phyloP scores from a whole-genome alignment of 1,284 basidiomycete genomes.

The Caloboletus inedulis region DNA sequence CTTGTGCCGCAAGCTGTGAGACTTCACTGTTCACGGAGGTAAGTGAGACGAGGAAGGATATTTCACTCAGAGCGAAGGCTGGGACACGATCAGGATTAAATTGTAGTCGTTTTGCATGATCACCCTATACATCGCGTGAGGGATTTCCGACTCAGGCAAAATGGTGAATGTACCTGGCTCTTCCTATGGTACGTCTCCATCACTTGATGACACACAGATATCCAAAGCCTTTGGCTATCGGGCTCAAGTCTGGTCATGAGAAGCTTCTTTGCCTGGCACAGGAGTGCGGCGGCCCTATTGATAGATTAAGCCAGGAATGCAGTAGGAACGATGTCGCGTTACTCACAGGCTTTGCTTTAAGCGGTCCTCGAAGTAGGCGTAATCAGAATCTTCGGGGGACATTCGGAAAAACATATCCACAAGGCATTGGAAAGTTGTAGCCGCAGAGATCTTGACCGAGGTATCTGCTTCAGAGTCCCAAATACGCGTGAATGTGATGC shows the following conservation, averaged over 20 bases:
- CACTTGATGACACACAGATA: conserved; percentile 57
- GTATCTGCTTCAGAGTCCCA: conserved; percentile 63
- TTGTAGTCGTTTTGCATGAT: conserved; percentile 49
- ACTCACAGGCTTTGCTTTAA: conserved; percentile 34
- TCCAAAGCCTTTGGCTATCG: conserved; percentile 64
- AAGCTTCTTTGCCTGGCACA: conserved; percentile 56
- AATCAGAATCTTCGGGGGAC: conserved; percentile 38
- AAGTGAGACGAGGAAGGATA: conserved; percentile 66
- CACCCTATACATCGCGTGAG: conserved; percentile 33
- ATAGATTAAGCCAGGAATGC: conserved; percentile 7
- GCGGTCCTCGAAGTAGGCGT: conserved; percentile 35
- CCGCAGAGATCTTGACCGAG: conserved; percentile 58
- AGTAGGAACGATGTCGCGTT: background rate
- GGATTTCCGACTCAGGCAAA: background rate
- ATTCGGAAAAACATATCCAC: conserved; percentile 46
- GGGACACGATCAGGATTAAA: conserved; percentile 49
- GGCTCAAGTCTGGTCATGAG: conserved; percentile 55
- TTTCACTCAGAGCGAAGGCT: conserved; percentile 64
- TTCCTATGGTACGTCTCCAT: conserved; percentile 53
- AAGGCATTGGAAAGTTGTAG: conserved; percentile 47
- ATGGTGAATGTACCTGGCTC: conserved; percentile 40
- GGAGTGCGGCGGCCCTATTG: conserved; percentile 51
- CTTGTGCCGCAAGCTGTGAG: conserved; percentile 63
- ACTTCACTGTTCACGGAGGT: conserved; percentile 65
- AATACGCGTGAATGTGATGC: conserved; percentile 45